Conservation (phyloP, 1,284 basidiomycete species). For the Calocybe gambosa region DNA sequence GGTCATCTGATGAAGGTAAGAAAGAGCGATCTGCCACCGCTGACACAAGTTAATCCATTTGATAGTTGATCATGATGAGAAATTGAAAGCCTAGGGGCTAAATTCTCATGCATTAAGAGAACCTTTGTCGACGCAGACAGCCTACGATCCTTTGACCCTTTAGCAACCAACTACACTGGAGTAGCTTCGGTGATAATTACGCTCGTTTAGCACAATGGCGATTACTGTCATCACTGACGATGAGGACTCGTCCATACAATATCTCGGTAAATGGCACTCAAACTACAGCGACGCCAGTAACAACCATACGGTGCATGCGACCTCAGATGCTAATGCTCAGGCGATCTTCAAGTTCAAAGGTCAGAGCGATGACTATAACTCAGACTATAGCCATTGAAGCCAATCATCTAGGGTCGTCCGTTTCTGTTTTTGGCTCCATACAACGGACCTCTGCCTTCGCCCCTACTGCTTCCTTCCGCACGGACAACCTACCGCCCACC, state of each 20-base stretch:
- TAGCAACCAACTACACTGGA: too few species aligned
- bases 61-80: too few species aligned
- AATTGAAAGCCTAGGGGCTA: too few species aligned
- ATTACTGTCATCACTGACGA: slow-evolving; percentile 1
- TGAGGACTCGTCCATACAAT: neutral
- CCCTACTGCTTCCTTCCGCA: neutral
- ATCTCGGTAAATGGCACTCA: slow-evolving; percentile 2
- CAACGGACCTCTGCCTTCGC: neutral
- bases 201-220: neutral
- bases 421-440: neutral
- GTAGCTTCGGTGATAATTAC: neutral
- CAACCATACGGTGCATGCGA: neutral
- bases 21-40: too few species aligned
- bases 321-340: neutral
- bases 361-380: neutral
- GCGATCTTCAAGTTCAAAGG: slow-evolving; percentile 7
- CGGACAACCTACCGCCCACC: neutral
- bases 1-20: too few species aligned
- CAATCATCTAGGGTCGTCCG: neutral
- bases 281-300: neutral
- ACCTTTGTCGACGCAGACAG: too few species aligned
- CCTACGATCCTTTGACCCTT: too few species aligned
- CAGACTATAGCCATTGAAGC: neutral
- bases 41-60: too few species aligned
- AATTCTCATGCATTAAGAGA: too few species aligned